These are phyloP conservation scores for Cucumis hystrix DNA, from an alignment of 306 rosid genomes.

Conservation along the genomic window DNA sequence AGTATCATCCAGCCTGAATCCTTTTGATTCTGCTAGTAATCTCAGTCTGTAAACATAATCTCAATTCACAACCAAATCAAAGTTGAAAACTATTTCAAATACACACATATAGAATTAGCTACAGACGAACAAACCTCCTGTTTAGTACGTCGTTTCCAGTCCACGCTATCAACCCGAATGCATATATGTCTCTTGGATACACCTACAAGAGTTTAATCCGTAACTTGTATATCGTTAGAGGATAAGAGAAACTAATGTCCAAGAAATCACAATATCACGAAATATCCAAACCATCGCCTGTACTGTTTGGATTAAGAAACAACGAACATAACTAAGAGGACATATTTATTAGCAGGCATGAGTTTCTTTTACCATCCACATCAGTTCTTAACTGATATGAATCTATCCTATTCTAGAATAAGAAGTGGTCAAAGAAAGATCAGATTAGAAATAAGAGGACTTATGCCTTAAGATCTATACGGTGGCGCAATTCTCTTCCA, in stretches of 20 bases:
- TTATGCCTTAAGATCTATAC: slow-evolving; percentile 79
- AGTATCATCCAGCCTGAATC: slow-evolving; percentile 81
- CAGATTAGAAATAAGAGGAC: neutral
- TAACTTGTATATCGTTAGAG: neutral
- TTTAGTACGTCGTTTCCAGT: slow-evolving; percentile 90
- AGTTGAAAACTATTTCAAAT: neutral
- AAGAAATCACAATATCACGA: neutral
- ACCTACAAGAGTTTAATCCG: slow-evolving; percentile 32
- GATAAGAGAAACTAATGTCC: neutral
- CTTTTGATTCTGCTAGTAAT: slow-evolving; percentile 76
- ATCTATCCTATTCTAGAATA: neutral
- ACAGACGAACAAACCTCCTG: slow-evolving; percentile 44
- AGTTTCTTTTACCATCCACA: neutral
- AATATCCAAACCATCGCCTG: neutral
- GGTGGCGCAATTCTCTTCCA: slow-evolving; percentile 71
- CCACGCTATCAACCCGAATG: slow-evolving; percentile 78
- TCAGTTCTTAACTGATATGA: neutral
- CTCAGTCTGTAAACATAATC: slow-evolving; percentile 43
- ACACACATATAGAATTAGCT: neutral
- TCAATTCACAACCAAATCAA: neutral
- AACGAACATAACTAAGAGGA: neutral
- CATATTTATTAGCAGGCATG: neutral
- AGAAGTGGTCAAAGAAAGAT: neutral
- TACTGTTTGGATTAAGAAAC: neutral
- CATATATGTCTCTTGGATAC: slow-evolving; percentile 73